These are phyloP conservation scores for Penicillium sp. DNA, from an alignment of 2,329 filamentous ascomycete species.

Conservation along the genomic window DNA sequence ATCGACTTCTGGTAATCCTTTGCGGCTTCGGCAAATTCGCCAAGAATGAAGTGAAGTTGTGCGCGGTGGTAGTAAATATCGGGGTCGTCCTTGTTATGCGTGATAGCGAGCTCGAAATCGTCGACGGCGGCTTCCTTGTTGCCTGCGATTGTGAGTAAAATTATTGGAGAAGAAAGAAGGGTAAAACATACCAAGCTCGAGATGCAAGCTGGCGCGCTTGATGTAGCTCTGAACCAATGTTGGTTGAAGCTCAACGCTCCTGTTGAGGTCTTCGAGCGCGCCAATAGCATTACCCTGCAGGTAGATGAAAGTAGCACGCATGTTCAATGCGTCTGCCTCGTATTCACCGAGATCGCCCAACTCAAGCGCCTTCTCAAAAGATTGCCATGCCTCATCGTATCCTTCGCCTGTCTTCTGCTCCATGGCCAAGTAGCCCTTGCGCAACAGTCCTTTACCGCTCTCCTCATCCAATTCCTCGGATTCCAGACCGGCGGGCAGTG, in stretches of 20 bases:
- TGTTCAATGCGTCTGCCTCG: conserved; percentile 91
- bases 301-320: conserved; percentile 94
- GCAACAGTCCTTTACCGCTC: conserved; percentile 79
- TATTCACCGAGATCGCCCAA: conserved; percentile 73
- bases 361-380: conserved; percentile 86
- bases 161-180: background rate
- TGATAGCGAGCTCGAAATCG: conserved; percentile 81
- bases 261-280: conserved; percentile 80
- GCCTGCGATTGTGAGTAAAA: conserved; percentile 48
- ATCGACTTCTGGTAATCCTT: conserved; percentile 99
- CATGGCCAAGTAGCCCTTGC: conserved; percentile 76
- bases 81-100: conserved; percentile 81
- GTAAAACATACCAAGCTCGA: conserved; percentile 72
- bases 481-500: conserved; percentile 75
- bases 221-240: conserved; percentile 93
- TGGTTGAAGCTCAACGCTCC: conserved; percentile 86
- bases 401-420: conserved; percentile 83
- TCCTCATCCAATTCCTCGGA: conserved; percentile 75
- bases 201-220: conserved; percentile 96
- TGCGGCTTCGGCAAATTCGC: conserved; percentile 85
- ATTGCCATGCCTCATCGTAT: conserved; percentile 80
- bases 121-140: conserved; percentile 80
- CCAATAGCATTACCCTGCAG: conserved; percentile 81
- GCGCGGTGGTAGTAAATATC: conserved; percentile 99
- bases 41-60: conserved; percentile 95